phyloP scores from a whole-genome alignment of 2,329 filamentous ascomycete species.

The Blumeriella jaapii region DNA sequence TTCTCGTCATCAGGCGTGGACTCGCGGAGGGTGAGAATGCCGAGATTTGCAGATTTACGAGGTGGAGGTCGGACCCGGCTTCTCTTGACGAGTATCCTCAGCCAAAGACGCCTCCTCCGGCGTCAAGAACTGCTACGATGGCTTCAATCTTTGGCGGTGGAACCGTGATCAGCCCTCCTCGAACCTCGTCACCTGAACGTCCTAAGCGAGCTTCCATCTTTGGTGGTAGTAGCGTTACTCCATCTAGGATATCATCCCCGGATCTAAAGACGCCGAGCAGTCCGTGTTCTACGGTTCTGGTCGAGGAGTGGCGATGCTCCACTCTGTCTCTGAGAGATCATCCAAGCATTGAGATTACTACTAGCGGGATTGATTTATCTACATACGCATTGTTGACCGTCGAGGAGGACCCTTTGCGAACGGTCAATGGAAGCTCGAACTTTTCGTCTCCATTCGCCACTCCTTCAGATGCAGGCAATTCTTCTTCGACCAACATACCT shows the following conservation, averaged over 20 bases:
- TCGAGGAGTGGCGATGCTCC: conserved; percentile 58
- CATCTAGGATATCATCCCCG: conserved; percentile 11
- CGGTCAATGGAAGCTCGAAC: conserved; percentile 37
- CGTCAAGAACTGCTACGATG: conserved; percentile 16
- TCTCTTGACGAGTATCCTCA: conserved; percentile 24
- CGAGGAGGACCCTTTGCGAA: conserved; percentile 66
- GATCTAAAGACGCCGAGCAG: conserved; percentile 21
- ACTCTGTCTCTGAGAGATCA: conserved; percentile 49
- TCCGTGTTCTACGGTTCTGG: conserved; percentile 26
- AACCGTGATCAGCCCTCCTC: conserved; percentile 17
- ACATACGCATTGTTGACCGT: conserved; percentile 57
- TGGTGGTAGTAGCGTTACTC: conserved; percentile 13
- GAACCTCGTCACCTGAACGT: conserved; percentile 15
- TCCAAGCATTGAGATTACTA: conserved; percentile 51
- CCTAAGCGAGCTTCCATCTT: conserved; percentile 19
- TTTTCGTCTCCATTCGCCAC: conserved; percentile 20
- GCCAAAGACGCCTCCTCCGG: conserved; percentile 23
- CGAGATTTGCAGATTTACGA: conserved; percentile 44
- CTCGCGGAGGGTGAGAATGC: conserved; percentile 26
- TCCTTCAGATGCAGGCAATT: conserved; percentile 14
- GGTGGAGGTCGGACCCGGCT: conserved; percentile 32
- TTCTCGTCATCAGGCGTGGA: conserved; percentile 66
- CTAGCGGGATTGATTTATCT: conserved; percentile 63
- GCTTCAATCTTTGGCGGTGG: conserved; percentile 26
- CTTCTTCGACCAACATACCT: conserved; percentile 51